Evolutionary conservation across 345 rosid species (phyloP).

Genomic region (thale cress (Arabidopsis thaliana)): TAIR10.1 NC_003076.8:2126501-2127000

Average conservation of each 20-base stretch:
- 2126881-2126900: background rate
- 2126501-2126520: slow-evolving; percentile 24
- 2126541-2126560: slow-evolving; percentile 38
- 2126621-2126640: slow-evolving; percentile 31
- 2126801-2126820: slow-evolving; percentile 24
- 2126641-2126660: slow-evolving; percentile 48
- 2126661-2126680: slow-evolving; percentile 44
- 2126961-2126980: background rate
- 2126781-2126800: background rate
- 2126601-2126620: slow-evolving; percentile 40
- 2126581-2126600: slow-evolving; percentile 41
- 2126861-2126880: background rate
- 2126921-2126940: too few relatives aligned
- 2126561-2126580: slow-evolving; percentile 33
- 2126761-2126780: background rate
- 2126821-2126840: background rate
- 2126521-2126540: slow-evolving; percentile 1
- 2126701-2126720: slow-evolving; percentile 28
- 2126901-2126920: too few relatives aligned
- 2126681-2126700: slow-evolving; percentile 37
- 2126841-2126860: slow-evolving; percentile 1
- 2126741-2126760: background rate
- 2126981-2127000: background rate
- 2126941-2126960: background rate
- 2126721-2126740: background rate